Percentiles rank a stretch among this genome's conserved stretches.
These are phyloP conservation scores for Pseudovirgaria hyperparasitica DNA, from an alignment of 2,329 filamentous ascomycete genomes.

Conservation along the genomic window DNA sequence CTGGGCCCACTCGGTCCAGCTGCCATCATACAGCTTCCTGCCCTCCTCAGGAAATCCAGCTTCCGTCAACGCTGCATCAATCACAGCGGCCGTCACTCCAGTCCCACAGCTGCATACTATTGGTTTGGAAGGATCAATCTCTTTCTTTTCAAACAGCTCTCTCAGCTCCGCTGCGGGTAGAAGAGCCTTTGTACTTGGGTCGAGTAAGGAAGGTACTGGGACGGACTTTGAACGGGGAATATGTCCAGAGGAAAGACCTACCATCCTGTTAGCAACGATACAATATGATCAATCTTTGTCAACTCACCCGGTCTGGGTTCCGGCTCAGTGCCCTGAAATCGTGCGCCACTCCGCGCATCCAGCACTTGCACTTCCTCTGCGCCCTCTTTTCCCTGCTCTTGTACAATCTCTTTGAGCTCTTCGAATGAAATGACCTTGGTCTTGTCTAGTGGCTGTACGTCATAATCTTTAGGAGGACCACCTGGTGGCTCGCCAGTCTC, in stretches of 20 bases:
- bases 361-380: conserved; percentile 75
- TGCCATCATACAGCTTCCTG: conserved; percentile 81
- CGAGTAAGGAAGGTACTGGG: conserved; percentile 66
- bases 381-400: conserved; percentile 70
- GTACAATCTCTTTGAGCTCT: conserved; percentile 64
- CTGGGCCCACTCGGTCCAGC: conserved; percentile 85
- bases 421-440: conserved; percentile 68
- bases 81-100: conserved; percentile 81
- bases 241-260: conserved; percentile 67
- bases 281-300: not conserved
- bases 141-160: conserved; percentile 65
- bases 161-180: conserved; percentile 58
- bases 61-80: conserved; percentile 75
- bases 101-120: conserved; percentile 86
- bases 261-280: not conserved
- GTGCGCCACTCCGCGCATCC: conserved; percentile 68
- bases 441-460: conserved; percentile 33
- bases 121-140: conserved; percentile 64
- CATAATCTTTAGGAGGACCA: conserved; percentile 28
- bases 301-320: conserved; percentile 66
- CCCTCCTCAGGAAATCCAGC: conserved; percentile 60
- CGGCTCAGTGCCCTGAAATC: conserved; percentile 71
- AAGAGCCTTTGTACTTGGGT: conserved; percentile 71
- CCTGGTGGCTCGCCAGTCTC: conserved; percentile 60
- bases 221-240: conserved; percentile 80